phyloP scores from a whole-genome alignment of 2,329 filamentous ascomycete genomes.

The Tothia fuscella region DNA sequence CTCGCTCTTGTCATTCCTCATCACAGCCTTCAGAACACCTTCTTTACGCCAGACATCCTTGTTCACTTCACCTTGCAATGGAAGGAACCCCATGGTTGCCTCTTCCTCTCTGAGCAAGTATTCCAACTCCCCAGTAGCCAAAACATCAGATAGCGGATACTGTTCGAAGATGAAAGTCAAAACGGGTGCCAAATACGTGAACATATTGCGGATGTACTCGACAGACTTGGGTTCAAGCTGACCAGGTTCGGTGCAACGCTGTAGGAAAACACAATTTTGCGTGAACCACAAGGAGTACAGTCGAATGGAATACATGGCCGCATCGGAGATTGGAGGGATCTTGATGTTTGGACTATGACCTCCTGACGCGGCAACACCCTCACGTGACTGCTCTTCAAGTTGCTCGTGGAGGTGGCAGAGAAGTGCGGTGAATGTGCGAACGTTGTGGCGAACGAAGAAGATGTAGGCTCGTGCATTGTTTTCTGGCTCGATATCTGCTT shows the following conservation, averaged over 20 bases:
- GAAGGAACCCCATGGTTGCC: constrained; percentile 53
- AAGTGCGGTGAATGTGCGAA: constrained; percentile 62
- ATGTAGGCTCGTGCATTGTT: constrained; percentile 26
- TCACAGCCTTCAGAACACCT: constrained; percentile 17
- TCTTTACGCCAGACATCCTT: constrained; percentile 40
- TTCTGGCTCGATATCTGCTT: constrained; percentile 7
- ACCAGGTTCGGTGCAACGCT: constrained; percentile 42
- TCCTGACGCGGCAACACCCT: constrained; percentile 23
- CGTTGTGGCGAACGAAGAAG: constrained; percentile 65
- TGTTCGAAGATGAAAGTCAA: constrained; percentile 38
- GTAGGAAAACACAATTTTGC: constrained; percentile 41
- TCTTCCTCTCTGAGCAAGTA: constrained; percentile 60
- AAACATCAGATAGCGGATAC: constrained; percentile 46
- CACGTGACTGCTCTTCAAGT: constrained; percentile 44
- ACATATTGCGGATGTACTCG: constrained; percentile 29
- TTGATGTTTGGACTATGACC: constrained; percentile 9
- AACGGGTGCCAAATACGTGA: constrained; percentile 49
- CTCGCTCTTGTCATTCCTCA: constrained; percentile 43
- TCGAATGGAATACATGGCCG: constrained; percentile 33
- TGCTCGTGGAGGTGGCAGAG: constrained; percentile 60
- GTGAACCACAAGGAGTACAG: constrained; percentile 59
- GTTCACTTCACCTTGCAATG: constrained; percentile 40
- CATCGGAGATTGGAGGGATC: neutral
- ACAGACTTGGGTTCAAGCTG: constrained; percentile 43
- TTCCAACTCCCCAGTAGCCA: constrained; percentile 41